Evolutionary conservation across 148 eudicot species (phyloP).

Genomic region (Silene latifolia): DNA sequence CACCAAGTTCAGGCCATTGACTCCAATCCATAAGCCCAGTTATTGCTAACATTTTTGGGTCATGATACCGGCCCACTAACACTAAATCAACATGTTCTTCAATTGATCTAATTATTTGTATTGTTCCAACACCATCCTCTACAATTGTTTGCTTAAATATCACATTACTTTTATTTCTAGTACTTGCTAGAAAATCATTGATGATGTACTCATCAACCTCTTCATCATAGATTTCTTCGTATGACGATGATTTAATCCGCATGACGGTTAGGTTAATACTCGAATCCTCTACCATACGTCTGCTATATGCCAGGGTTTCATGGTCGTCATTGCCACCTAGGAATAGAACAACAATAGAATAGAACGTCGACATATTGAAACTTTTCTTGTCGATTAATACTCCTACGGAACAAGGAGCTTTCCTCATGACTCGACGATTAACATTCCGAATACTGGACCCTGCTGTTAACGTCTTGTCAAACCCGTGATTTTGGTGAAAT

Average conservation of each 20-base stretch:
- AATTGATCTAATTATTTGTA: slow-evolving; percentile 9
- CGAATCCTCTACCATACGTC: slow-evolving; percentile 16
- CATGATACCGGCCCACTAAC: slow-evolving; percentile 13
- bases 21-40: slow-evolving; percentile 21
- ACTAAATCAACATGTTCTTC: slow-evolving; percentile 16
- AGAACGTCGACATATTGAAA: neutral
- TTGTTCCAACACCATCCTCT: slow-evolving; percentile 17
- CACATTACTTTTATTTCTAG: neutral
- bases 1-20: slow-evolving; percentile 24
- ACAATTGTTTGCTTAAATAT: neutral
- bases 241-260: neutral
- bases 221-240: neutral
- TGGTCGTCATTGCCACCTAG: slow-evolving; percentile 19
- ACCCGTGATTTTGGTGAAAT: slow-evolving; percentile 20
- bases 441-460: slow-evolving; percentile 17
- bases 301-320: slow-evolving; percentile 20
- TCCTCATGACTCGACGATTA: slow-evolving; percentile 17
- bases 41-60: slow-evolving; percentile 1
- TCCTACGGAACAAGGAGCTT: slow-evolving; percentile 21
- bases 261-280: neutral
- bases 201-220: slow-evolving; percentile 3
- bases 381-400: slow-evolving; percentile 10
- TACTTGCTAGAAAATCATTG: slow-evolving; percentile 7
- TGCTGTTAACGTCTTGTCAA: slow-evolving; percentile 10
- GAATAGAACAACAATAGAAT: neutral